Evolutionary conservation across 805 yeast species (phyloP).

Genomic region (Pichia nanzhaoensis): DNA sequence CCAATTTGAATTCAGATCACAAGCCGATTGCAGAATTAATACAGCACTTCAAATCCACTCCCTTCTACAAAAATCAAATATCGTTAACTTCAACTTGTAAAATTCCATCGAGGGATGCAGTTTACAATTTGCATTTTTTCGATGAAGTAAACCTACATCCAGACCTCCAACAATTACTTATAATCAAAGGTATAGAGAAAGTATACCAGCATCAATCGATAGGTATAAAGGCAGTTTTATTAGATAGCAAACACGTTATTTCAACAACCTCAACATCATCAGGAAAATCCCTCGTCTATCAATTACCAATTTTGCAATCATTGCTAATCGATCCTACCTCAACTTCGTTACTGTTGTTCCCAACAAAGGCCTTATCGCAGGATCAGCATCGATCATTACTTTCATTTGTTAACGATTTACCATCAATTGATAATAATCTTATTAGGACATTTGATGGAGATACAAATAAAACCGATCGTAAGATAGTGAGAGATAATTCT

Average conservation of each 20-base stretch:
- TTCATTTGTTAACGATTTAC: constrained; percentile 19
- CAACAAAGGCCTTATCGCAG: constrained; percentile 96
- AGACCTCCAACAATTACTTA: constrained; percentile 38
- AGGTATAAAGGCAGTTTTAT: constrained; percentile 53
- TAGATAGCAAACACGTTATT: constrained; percentile 60
- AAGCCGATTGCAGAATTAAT: constrained; percentile 41
- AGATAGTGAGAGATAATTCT: constrained; percentile 51
- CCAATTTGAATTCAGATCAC: constrained; percentile 11
- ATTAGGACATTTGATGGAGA: constrained; percentile 82
- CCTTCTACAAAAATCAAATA: constrained; percentile 60
- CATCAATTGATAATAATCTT: constrained; percentile 5
- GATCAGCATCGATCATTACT: constrained; percentile 85
- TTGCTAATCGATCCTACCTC: constrained; percentile 36
- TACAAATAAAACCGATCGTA: constrained; percentile 55
- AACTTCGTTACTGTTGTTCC: constrained; percentile 84
- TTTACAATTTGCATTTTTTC: constrained; percentile 24
- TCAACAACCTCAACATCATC: constrained; percentile 95
- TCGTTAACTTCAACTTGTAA: constrained; percentile 41
- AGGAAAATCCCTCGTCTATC: constrained; percentile 91
- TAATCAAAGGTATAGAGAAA: constrained; percentile 39
- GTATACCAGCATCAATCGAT: constrained; percentile 79
- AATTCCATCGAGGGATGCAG: constrained; percentile 39
- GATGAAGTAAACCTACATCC: constrained; percentile 37
- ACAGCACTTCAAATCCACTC: constrained; percentile 37
- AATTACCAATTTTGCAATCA: constrained; percentile 65